Conservation (phyloP, 2,329 filamentous ascomycete species). For the Truncatella angustata region DNA sequence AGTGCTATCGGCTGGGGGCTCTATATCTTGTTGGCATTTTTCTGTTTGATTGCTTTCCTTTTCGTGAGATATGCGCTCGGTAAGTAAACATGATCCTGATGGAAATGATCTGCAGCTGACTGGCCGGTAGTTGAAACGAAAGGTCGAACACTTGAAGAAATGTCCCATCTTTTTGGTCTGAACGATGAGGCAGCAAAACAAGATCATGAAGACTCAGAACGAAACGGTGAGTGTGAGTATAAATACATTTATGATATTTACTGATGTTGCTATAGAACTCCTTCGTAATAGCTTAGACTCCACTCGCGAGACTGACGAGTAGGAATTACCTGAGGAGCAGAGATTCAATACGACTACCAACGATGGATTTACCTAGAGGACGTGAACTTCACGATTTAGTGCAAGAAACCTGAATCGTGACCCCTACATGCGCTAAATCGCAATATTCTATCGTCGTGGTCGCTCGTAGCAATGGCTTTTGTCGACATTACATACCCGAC, state of each 20-base stretch:
- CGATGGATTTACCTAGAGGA: too few species aligned
- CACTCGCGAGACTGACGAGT: neutral
- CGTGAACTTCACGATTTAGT: too few species aligned
- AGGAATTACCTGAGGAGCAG: neutral
- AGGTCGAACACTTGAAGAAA: neutral
- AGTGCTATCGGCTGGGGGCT: slow-evolving; percentile 24
- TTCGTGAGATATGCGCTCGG: slow-evolving; percentile 25
- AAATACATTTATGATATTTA: neutral
- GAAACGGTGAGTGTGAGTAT: neutral
- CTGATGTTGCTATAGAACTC: neutral
- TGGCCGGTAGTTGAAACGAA: slow-evolving; percentile 1
- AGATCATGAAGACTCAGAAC: neutral
- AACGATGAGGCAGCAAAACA: neutral
- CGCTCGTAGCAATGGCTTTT: too few species aligned
- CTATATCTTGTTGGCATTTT: slow-evolving; percentile 23
- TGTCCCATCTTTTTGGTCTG: neutral
- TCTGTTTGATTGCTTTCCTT: slow-evolving; percentile 23
- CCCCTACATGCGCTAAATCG: too few species aligned
- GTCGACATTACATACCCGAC: too few species aligned
- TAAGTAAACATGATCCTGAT: too few species aligned
- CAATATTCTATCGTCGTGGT: too few species aligned
- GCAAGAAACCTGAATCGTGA: too few species aligned
- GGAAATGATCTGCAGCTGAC: too few species aligned
- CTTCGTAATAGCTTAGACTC: neutral
- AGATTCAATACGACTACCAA: too few species aligned